Evolutionary conservation across 805 yeast genomes (phyloP).

Genomic region (Saccharomyces kudriavzevii): DNA sequence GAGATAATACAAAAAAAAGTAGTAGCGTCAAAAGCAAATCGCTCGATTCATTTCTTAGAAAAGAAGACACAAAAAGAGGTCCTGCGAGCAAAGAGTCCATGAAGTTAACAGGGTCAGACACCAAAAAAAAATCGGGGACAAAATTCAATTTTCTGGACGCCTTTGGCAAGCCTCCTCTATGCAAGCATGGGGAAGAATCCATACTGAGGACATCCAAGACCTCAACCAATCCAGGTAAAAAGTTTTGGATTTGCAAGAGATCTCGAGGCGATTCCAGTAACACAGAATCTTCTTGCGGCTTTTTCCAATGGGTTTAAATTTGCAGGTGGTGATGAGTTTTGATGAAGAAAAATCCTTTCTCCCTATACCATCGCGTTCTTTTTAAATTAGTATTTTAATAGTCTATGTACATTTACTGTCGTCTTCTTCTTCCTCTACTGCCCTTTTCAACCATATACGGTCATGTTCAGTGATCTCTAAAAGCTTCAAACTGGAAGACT

Average conservation of each 20-base stretch:
- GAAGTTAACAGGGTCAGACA: not conserved
- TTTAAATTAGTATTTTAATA: not conserved
- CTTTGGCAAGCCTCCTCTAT: slow-evolving; percentile 34
- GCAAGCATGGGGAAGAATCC: slow-evolving; percentile 43
- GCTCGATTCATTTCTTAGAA: slow-evolving; percentile 2
- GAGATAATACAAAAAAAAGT: not conserved
- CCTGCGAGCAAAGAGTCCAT: not conserved
- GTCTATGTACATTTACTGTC: slow-evolving; percentile 8
- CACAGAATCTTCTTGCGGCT: slow-evolving; percentile 39
- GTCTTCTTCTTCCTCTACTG: slow-evolving; percentile 14
- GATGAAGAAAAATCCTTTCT: not conserved
- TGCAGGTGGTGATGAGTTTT: not conserved
- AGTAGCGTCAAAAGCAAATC: slow-evolving; percentile 3
- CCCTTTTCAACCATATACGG: slow-evolving; percentile 19
- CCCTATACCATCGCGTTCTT: not conserved
- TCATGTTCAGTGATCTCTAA: slow-evolving; percentile 25
- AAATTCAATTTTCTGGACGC: slow-evolving; percentile 9
- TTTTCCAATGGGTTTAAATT: slow-evolving; percentile 42
- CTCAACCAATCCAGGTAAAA: slow-evolving; percentile 37
- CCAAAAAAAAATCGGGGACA: not conserved
- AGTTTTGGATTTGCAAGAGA: slow-evolving; percentile 47
- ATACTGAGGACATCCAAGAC: slow-evolving; percentile 40
- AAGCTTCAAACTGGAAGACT: slow-evolving; percentile 14
- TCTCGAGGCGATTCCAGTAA: slow-evolving; percentile 27
- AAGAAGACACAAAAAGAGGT: not conserved